Percentiles rank a stretch among this genome's conserved stretches.
Evolutionary conservation across 2,329 filamentous ascomycete genomes (phyloP).

Genomic region (Didymosphaeria variabile): DNA sequence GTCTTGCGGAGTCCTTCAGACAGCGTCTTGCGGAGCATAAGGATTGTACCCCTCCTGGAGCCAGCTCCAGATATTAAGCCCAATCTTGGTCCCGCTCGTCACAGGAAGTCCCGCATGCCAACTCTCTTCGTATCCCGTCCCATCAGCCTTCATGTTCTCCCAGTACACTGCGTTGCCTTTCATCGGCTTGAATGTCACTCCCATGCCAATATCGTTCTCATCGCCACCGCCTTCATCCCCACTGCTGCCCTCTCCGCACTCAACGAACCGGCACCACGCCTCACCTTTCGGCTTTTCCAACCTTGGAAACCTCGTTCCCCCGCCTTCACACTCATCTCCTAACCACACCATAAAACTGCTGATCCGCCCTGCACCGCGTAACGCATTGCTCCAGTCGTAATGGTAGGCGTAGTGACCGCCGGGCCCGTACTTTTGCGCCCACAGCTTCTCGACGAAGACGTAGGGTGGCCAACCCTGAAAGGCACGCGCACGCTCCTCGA

Average conservation of each 20-base stretch:
- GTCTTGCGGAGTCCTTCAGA: background rate
- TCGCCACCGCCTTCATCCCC: conserved; percentile 22
- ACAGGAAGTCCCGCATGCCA: conserved; percentile 71
- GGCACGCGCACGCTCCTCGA: conserved; percentile 65
- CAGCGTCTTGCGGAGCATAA: background rate
- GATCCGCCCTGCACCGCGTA: conserved; percentile 53
- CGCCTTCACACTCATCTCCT: conserved; percentile 60
- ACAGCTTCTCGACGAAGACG: conserved; percentile 68
- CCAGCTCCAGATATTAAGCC: conserved; percentile 73
- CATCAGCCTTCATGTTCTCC: conserved; percentile 67
- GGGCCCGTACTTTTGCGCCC: conserved; percentile 67
- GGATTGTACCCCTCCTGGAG: conserved; percentile 54
- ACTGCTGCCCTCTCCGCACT: conserved; percentile 54
- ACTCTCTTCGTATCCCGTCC: conserved; percentile 65
- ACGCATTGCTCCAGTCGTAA: conserved; percentile 61
- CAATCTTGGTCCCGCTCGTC: conserved; percentile 64
- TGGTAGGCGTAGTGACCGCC: conserved; percentile 68
- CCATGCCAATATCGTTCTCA: conserved; percentile 43
- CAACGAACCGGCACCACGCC: conserved; percentile 67
- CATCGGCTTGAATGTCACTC: conserved; percentile 66
- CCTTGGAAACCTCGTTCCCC: conserved; percentile 69
- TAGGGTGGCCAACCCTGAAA: conserved; percentile 69
- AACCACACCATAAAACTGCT: conserved; percentile 72
- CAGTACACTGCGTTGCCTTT: conserved; percentile 69
- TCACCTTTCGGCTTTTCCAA: conserved; percentile 54